phyloP scores from a whole-genome alignment of 768 basidiomycete species.

The Phylloporus sp. region DNA sequence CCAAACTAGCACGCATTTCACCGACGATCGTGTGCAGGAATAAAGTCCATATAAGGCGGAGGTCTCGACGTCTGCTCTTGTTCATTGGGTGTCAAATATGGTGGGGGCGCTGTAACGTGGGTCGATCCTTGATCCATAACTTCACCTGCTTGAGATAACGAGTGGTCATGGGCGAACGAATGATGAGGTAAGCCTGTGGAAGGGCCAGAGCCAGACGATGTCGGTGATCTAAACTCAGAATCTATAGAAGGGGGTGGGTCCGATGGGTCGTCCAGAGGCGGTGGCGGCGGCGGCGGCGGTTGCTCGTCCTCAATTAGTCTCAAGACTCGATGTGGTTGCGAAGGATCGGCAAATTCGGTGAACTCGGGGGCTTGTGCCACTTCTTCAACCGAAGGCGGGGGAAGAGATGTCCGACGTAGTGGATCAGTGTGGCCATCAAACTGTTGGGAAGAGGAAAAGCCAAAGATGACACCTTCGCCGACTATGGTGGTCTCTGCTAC shows the following conservation, averaged over 20 bases:
- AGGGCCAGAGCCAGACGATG: constrained; percentile 16
- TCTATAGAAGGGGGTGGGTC: constrained; percentile 89
- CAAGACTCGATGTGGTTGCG: constrained; percentile 54
- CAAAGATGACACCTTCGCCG: constrained; percentile 77
- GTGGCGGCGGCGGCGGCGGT: constrained; percentile 77
- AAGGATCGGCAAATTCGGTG: constrained; percentile 56
- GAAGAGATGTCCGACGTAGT: constrained; percentile 56
- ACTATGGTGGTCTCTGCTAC: constrained; percentile 37
- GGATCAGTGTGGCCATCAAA: constrained; percentile 80
- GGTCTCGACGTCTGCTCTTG: constrained; percentile 52
- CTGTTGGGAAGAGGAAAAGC: constrained; percentile 64
- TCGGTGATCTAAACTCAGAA: constrained; percentile 56
- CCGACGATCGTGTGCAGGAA: constrained; percentile 12
- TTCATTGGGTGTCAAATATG: constrained; percentile 56
- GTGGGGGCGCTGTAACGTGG: constrained; percentile 68
- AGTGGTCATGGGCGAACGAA: constrained; percentile 28
- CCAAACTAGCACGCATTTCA: constrained; percentile 2
- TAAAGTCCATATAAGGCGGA: constrained; percentile 59
- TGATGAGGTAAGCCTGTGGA: constrained; percentile 29
- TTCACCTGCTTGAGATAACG: constrained; percentile 31
- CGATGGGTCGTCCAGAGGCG: constrained; percentile 79
- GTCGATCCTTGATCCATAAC: constrained; percentile 33
- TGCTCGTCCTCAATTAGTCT: constrained; percentile 50
- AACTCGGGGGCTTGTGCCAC: constrained; percentile 67
- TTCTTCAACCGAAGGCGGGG: constrained; percentile 75